A percentile compares a stretch with the other conserved stretches of the same genome.
Conservation (phyloP, 176 grass and related monocot genomes). For the Eragrostis nindensis region DNA sequence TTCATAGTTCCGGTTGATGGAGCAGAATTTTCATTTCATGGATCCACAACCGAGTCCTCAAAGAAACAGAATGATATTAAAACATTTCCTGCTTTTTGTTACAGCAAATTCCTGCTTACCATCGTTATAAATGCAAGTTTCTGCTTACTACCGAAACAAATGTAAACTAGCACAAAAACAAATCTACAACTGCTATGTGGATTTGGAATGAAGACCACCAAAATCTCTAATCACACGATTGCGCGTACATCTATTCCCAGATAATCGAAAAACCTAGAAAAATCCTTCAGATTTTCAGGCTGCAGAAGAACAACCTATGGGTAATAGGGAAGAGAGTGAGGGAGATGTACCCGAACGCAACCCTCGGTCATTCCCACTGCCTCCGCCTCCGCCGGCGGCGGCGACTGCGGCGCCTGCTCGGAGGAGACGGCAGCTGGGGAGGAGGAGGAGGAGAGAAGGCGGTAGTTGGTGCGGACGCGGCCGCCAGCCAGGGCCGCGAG, state of each 20-base stretch:
- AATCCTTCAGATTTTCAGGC: background rate
- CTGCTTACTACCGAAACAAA: background rate
- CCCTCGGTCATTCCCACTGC: background rate
- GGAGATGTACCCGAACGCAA: background rate
- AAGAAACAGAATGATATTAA: background rate
- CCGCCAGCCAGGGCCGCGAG: conserved; percentile 9
- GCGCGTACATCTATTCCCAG: background rate
- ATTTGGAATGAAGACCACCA: background rate
- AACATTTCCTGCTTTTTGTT: background rate
- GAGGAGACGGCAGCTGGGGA: background rate
- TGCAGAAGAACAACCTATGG: background rate
- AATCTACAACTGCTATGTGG: background rate
- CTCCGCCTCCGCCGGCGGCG: background rate
- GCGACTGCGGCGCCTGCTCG: background rate
- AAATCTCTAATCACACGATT: background rate
- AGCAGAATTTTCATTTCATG: conserved; percentile 6
- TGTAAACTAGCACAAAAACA: background rate
- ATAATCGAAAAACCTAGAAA: too few species aligned
- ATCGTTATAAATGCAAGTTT: background rate
- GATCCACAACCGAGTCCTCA: background rate
- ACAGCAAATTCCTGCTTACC: background rate
- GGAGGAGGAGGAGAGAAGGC: conserved; percentile 9
- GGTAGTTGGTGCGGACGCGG: conserved; percentile 38
- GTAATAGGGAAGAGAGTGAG: too few species aligned
- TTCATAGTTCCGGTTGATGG: background rate